Conservation (phyloP, 2,329 filamentous ascomycete genomes). For the Chaetomiaceae sp. region DNA sequence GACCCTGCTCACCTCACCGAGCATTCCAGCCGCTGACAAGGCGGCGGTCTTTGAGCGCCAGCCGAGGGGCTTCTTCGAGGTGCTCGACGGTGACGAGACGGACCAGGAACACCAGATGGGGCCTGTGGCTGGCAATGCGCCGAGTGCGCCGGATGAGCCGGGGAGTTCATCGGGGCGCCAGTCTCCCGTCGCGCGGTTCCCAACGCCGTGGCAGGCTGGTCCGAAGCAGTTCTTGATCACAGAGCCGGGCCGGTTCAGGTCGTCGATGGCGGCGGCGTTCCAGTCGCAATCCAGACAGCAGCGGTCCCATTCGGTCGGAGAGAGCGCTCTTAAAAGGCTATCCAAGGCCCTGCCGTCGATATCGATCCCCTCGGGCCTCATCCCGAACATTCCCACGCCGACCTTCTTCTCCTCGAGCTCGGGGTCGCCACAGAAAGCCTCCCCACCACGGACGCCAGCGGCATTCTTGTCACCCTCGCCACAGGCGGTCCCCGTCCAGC, state of each 20-base stretch:
- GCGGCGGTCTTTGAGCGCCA: conserved; percentile 48
- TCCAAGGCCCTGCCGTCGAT: conserved; percentile 54
- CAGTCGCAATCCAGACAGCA: conserved; percentile 39
- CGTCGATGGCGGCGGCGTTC: conserved; percentile 43
- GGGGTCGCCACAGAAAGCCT: conserved; percentile 26
- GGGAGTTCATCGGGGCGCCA: conserved; percentile 10
- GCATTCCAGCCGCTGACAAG: conserved; percentile 55
- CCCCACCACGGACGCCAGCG: conserved; percentile 14
- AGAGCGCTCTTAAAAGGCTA: conserved; percentile 53
- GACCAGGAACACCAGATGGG: background rate
- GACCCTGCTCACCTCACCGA: conserved; percentile 49
- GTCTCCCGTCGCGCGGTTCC: conserved; percentile 15
- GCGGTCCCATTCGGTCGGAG: conserved; percentile 51
- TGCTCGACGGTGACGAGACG: conserved; percentile 5
- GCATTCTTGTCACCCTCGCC: conserved; percentile 1
- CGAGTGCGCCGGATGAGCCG: background rate
- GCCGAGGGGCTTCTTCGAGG: conserved; percentile 32
- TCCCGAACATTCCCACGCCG: conserved; percentile 33
- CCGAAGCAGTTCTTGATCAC: conserved; percentile 36
- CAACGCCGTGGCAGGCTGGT: conserved; percentile 39
- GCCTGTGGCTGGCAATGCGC: background rate
- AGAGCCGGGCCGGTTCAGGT: conserved; percentile 28
- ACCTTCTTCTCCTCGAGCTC: conserved; percentile 38
- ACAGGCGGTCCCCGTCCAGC: conserved; percentile 11
- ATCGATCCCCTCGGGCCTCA: conserved; percentile 39